Evolutionary conservation across 371 early-diverging fungal genomes (phyloP).

Genomic region (Mortierella sp.): DNA sequence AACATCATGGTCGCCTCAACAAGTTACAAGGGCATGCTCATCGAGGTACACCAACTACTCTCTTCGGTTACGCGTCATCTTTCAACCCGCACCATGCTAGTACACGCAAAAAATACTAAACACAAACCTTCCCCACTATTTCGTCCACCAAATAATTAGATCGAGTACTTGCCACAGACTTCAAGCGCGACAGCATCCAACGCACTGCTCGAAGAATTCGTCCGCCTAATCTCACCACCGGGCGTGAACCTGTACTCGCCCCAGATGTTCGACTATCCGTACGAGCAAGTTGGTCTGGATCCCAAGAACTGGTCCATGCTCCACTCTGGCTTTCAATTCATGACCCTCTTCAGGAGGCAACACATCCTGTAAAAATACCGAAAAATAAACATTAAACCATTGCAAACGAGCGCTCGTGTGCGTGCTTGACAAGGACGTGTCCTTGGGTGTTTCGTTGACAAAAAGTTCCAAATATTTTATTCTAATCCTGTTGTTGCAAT

Average conservation of each 20-base stretch:
- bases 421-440: background rate
- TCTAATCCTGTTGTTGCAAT: background rate
- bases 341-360: conserved; percentile 54
- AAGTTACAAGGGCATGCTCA: conserved; percentile 54
- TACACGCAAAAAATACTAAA: background rate
- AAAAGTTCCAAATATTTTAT: background rate
- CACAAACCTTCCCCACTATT: background rate
- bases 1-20: conserved; percentile 57
- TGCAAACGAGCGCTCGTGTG: no score
- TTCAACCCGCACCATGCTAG: background rate
- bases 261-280: conserved; percentile 55
- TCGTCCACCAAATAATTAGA: conserved; percentile 13
- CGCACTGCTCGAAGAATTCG: conserved; percentile 56
- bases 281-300: conserved; percentile 58
- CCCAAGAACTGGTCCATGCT: conserved; percentile 55
- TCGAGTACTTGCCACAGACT: conserved; percentile 55
- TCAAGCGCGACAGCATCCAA: conserved; percentile 51
- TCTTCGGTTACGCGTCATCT: background rate
- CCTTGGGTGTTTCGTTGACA: background rate
- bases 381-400: background rate
- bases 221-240: conserved; percentile 51
- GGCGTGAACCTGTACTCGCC: conserved; percentile 46
- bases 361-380: conserved; percentile 39
- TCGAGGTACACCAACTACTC: conserved; percentile 29
- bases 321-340: conserved; percentile 53